Base-by-base conservation (phyloP, 345 rosid species). In the Geranium rotundifolium region DNA sequence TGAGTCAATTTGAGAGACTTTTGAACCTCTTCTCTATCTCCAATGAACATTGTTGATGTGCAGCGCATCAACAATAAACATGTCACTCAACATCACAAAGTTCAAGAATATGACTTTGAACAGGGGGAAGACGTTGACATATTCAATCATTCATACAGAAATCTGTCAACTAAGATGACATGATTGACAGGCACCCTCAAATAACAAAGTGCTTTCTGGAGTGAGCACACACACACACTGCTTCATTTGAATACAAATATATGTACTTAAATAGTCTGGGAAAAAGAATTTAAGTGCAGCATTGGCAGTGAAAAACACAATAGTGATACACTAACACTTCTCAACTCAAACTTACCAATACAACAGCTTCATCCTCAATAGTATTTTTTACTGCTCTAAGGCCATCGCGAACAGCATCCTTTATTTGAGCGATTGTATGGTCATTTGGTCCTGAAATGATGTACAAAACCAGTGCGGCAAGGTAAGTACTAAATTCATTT, bases 361-460 rank as follows among this genome's bases (percentile, higher is more conserved):
- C 82, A 39, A 88, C 84, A 19, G 89, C 86, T 76, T 95, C 95
- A 77, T 95, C 97, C 78, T 95, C 99, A 59, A 90, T 68, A 17
- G 97, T 86, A 68, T 95, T 95, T 80, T 95, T 95, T 4, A 95
- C 97, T 49, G 97, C 85, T 77, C 96, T 83, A 59, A 95, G 76
- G 60, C 99, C 99, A 84, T 95, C 97, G 20, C 97, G 91, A 49
- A 90, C 90, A 70, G 97, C 95, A 68, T 90, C 99, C 79, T 93
- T 93, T 61, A 93, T 93, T 85, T 93, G 97, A 57, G 97, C 96
- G 80, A 90, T 90, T 57, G 97, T 89, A 66, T 93, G 99, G 71
- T 90, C 99, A 67, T 90, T 93, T 56, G 97, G 99, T 66, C 99
- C 99, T 93, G 73, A 20, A 63, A 56, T 29, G 73, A 57, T 62